Evolutionary conservation across 345 rosid species (phyloP).

Genomic region (Barbarea vulgaris): DNA sequence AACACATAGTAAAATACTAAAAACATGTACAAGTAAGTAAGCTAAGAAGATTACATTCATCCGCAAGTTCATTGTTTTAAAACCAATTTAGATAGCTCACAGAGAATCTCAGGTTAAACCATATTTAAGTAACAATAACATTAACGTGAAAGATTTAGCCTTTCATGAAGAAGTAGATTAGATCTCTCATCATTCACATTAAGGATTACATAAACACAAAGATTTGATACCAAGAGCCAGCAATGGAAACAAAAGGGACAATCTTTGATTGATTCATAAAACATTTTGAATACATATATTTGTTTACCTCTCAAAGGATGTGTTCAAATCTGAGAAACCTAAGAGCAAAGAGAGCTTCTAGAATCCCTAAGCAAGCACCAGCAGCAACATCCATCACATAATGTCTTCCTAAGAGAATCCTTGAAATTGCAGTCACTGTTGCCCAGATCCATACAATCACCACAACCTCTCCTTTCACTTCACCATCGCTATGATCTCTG

Average conservation of each 20-base stretch:
- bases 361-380: conserved; percentile 66
- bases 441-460: conserved; percentile 69
- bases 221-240: conserved; percentile 3
- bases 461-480: conserved; percentile 35
- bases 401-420: conserved; percentile 87
- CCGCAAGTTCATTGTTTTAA: conserved; percentile 4
- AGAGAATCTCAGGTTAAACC: conserved; percentile 9
- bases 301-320: conserved; percentile 30
- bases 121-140: neutral
- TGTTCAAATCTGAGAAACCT: conserved; percentile 45
- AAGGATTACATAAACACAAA: conserved; percentile 10
- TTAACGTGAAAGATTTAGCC: conserved; percentile 7
- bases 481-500: conserved; percentile 27
- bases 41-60: conserved; percentile 3
- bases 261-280: conserved; percentile 17
- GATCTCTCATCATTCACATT: neutral
- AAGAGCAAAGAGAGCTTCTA: conserved; percentile 60
- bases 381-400: conserved; percentile 67
- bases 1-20: conserved; percentile 12
- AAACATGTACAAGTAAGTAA: conserved; percentile 9
- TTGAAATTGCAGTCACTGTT: conserved; percentile 58
- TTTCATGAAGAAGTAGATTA: neutral
- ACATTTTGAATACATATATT: neutral
- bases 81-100: neutral
- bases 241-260: conserved; percentile 7